A percentile compares a stretch with the other conserved stretches of the same genome.
These are phyloP conservation scores for Dioscorea zingiberensis DNA, from an alignment of 106 monocot genomes.

Conservation along the genomic window DNA sequence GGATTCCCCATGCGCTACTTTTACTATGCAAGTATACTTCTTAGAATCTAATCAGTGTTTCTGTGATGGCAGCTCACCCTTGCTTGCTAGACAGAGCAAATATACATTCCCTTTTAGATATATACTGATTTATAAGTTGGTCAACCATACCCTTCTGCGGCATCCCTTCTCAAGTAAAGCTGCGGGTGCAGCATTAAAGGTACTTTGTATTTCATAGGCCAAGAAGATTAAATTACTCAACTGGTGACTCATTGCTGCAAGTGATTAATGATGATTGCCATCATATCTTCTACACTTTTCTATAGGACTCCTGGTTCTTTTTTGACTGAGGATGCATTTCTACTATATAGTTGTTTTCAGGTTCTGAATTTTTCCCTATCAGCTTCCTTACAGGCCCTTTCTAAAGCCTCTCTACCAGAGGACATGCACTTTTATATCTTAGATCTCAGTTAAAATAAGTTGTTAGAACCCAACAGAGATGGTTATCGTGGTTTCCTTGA, in stretches of 20 bases:
- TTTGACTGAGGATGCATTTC: too few species aligned
- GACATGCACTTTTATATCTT: conserved; percentile 61
- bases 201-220: conserved; percentile 10
- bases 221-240: too few species aligned
- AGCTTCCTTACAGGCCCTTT: conserved; percentile 49
- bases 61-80: conserved; percentile 64
- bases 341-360: background rate
- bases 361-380: background rate
- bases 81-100: conserved; percentile 62
- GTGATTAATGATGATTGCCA: too few species aligned
- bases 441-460: conserved; percentile 53
- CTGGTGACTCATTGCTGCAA: too few species aligned
- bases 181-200: conserved; percentile 70
- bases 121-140: conserved; percentile 63
- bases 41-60: background rate
- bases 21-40: too few species aligned
- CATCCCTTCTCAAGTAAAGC: conserved; percentile 74
- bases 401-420: conserved; percentile 72
- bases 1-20: too few species aligned
- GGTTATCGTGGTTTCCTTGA: conserved; percentile 34
- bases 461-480: conserved; percentile 60
- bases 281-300: too few species aligned
- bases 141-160: conserved; percentile 56
- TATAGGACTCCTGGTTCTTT: too few species aligned
- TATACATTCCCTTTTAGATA: conserved; percentile 53